These are phyloP conservation scores for Lycium ferocissimum DNA, from an alignment of 257 asterid genomes.

Conservation along the genomic window DNA sequence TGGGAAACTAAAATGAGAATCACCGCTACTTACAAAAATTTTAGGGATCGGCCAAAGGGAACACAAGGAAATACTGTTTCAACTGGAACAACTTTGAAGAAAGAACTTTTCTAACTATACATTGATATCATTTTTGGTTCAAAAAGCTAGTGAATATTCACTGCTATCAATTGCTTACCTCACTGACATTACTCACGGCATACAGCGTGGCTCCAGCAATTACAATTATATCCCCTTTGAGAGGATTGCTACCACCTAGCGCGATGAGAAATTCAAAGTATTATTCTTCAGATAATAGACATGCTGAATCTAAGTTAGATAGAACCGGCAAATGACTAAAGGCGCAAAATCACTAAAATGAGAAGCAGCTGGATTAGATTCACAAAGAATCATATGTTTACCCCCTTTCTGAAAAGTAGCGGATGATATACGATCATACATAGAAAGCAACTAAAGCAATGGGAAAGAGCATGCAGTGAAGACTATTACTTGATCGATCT, in stretches of 20 bases:
- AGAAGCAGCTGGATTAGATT: slow-evolving; percentile 16
- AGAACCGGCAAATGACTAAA: not conserved
- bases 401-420: not conserved
- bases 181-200: slow-evolving; percentile 85
- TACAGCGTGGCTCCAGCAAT: slow-evolving; percentile 90
- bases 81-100: slow-evolving; percentile 8
- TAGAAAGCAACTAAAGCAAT: not conserved
- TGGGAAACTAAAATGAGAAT: too few relatives aligned
- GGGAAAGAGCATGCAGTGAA: slow-evolving; percentile 16
- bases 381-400: not conserved
- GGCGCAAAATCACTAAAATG: not conserved
- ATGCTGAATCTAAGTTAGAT: not conserved
- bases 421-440: not conserved
- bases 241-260: slow-evolving; percentile 81
- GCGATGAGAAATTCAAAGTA: slow-evolving; percentile 21
- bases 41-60: not conserved
- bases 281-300: slow-evolving; percentile 16
- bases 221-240: slow-evolving; percentile 82
- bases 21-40: not conserved
- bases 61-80: not conserved
- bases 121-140: slow-evolving; percentile 21
- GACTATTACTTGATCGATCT: slow-evolving; percentile 68
- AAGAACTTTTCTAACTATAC: slow-evolving; percentile 12
- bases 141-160: slow-evolving; percentile 25
- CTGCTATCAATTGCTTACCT: slow-evolving; percentile 54